These are phyloP conservation scores for Amanita rubescens DNA, from an alignment of 768 basidiomycete species.

Conservation along the genomic window DNA sequence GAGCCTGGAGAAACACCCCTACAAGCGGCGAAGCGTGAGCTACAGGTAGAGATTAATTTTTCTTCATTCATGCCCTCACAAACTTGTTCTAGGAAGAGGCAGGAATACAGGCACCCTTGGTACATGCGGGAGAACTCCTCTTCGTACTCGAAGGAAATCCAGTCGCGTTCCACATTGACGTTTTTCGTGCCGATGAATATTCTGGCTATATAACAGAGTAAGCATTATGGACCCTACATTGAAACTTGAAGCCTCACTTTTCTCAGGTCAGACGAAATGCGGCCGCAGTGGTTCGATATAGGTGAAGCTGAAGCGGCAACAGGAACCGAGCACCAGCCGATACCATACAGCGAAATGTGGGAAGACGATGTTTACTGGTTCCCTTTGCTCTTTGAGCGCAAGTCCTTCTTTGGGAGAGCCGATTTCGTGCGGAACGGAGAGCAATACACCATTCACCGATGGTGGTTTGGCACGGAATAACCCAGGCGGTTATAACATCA, in stretches of 20 bases:
- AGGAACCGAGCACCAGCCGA: slow-evolving; percentile 20
- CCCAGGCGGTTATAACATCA: not conserved
- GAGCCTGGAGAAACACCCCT: slow-evolving; percentile 62
- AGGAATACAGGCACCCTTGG: slow-evolving; percentile 60
- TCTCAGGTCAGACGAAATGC: slow-evolving; percentile 80
- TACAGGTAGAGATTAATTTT: slow-evolving; percentile 33
- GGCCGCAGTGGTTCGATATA: slow-evolving; percentile 68
- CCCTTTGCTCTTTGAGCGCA: slow-evolving; percentile 43
- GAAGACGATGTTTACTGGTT: slow-evolving; percentile 64
- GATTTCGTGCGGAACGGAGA: slow-evolving; percentile 33
- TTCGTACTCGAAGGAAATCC: slow-evolving; percentile 50
- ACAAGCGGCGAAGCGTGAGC: slow-evolving; percentile 72
- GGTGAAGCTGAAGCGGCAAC: slow-evolving; percentile 6
- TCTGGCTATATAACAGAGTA: slow-evolving; percentile 62
- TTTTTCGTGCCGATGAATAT: slow-evolving; percentile 61
- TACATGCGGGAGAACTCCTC: slow-evolving; percentile 55
- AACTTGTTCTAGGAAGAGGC: slow-evolving; percentile 65
- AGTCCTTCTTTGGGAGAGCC: slow-evolving; percentile 36
- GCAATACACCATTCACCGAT: slow-evolving; percentile 26
- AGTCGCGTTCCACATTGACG: slow-evolving; percentile 63
- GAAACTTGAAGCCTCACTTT: not conserved
- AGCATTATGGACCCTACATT: slow-evolving; percentile 16
- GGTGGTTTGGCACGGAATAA: slow-evolving; percentile 34
- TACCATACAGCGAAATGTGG: slow-evolving; percentile 60
- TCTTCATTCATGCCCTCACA: not conserved